Percentiles rank a stretch among this genome's conserved stretches.
Conservation (phyloP, 805 yeast genomes). For the Wickerhamomyces rabaulensis region DNA sequence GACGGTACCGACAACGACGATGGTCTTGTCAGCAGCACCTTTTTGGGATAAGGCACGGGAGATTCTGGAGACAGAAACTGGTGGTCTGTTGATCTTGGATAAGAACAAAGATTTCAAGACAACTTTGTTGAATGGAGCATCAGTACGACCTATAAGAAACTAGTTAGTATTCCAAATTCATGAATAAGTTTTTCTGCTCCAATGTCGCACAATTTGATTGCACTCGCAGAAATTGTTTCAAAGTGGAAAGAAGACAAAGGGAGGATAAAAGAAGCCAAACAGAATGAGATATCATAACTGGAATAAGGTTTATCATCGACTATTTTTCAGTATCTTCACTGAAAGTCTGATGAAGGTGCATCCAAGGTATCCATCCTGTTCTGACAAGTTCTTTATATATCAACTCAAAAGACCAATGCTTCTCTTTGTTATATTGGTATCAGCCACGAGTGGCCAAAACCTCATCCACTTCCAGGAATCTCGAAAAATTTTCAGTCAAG, state of each 20-base stretch:
- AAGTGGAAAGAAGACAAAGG: constrained; percentile 1
- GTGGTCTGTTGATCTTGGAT: constrained; percentile 99
- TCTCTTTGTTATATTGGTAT: not conserved
- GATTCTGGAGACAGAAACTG: constrained; percentile 93
- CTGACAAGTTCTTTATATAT: constrained; percentile 1
- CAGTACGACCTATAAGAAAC: constrained; percentile 79
- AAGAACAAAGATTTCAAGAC: constrained; percentile 91
- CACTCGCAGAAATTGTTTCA: constrained; percentile 33
- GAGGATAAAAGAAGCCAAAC: constrained; percentile 4
- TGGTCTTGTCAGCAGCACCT: constrained; percentile 85
- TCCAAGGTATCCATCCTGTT: not conserved
- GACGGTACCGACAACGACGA: constrained; percentile 98
- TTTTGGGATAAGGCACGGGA: constrained; percentile 75
- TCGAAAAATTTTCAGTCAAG: not conserved
- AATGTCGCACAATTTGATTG: constrained; percentile 31
- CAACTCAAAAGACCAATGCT: constrained; percentile 4
- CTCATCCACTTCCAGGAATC: not conserved
- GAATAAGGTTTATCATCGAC: constrained; percentile 5
- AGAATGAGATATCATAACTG: constrained; percentile 3
- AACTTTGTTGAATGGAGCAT: constrained; percentile 97
- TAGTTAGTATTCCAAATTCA: constrained; percentile 31
- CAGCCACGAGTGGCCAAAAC: not conserved
- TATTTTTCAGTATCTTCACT: constrained; percentile 21
- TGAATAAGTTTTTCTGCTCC: constrained; percentile 41
- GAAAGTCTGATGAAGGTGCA: constrained; percentile 7